A percentile compares a stretch with the other conserved stretches of the same genome.
phyloP scores from a whole-genome alignment of 768 basidiomycete genomes.

The Mycena olivaceomarginata region DNA sequence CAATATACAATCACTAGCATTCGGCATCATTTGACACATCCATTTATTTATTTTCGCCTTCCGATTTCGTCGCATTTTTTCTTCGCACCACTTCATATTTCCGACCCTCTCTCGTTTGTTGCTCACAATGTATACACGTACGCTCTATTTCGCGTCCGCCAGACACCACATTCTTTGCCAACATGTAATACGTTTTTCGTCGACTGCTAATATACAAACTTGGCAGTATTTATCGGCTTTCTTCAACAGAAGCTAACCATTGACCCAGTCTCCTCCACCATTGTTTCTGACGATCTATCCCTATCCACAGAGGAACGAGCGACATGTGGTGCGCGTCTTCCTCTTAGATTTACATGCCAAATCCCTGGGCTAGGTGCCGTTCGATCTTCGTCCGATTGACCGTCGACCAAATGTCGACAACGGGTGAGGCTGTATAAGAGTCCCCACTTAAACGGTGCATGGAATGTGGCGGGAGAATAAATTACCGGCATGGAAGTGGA shows the following conservation, averaged over 20 bases:
- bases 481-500: constrained; percentile 65
- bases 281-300: constrained; percentile 55
- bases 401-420: constrained; percentile 17
- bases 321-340: constrained; percentile 61
- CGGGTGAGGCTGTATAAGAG: constrained; percentile 19
- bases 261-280: constrained; percentile 63
- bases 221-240: constrained; percentile 21
- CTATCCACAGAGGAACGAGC: constrained; percentile 61
- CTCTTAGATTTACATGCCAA: constrained; percentile 63
- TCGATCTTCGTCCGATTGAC: constrained; percentile 5
- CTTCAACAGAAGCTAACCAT: constrained; percentile 62
- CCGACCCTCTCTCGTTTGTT: constrained; percentile 10
- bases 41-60: constrained; percentile 30
- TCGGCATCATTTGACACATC: constrained; percentile 21
- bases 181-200: constrained; percentile 27
- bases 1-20: constrained; percentile 21
- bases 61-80: neutral
- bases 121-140: constrained; percentile 17
- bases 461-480: constrained; percentile 11
- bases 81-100: neutral
- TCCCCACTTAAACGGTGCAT: neutral
- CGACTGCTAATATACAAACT: constrained; percentile 11
- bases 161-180: constrained; percentile 42
- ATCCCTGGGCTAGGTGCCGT: constrained; percentile 55
- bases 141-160: constrained; percentile 43